phyloP scores from a whole-genome alignment of 1,139 yeast genomes.

The Yamadazyma triangularis region DNA sequence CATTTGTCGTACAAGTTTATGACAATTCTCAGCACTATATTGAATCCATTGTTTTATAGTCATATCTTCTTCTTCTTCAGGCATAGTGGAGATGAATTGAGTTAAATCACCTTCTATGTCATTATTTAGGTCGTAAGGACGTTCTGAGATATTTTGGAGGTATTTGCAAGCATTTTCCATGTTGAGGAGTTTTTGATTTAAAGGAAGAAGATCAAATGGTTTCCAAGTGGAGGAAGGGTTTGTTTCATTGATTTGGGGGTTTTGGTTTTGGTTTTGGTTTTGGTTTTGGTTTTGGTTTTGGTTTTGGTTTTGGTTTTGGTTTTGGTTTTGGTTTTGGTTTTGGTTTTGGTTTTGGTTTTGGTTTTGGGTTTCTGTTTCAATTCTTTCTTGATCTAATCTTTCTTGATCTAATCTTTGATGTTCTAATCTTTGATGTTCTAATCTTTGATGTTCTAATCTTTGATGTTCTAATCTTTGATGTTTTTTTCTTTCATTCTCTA shows the following conservation, averaged over 20 bases:
- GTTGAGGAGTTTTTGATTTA: constrained; percentile 21
- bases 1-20: constrained; percentile 37
- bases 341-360: neutral
- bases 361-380: neutral
- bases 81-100: constrained; percentile 62
- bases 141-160: constrained; percentile 21
- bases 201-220: too few relatives aligned
- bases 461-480: neutral
- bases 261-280: too few relatives aligned
- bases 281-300: neutral
- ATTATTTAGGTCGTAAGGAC: constrained; percentile 35
- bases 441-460: neutral
- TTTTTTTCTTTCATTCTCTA: neutral
- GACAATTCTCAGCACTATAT: constrained; percentile 43
- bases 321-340: neutral
- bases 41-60: constrained; percentile 68
- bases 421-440: neutral
- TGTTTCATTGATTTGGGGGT: neutral
- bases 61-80: constrained; percentile 64
- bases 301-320: neutral
- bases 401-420: neutral
- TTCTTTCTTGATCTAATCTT: neutral
- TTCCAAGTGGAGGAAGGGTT: neutral
- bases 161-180: constrained; percentile 37
- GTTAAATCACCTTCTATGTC: constrained; percentile 65